Evolutionary conservation across 768 basidiomycete species (phyloP), one percentile per base, ranked within the genome.

Genomic region (Lactifluus pinguis): DNA sequence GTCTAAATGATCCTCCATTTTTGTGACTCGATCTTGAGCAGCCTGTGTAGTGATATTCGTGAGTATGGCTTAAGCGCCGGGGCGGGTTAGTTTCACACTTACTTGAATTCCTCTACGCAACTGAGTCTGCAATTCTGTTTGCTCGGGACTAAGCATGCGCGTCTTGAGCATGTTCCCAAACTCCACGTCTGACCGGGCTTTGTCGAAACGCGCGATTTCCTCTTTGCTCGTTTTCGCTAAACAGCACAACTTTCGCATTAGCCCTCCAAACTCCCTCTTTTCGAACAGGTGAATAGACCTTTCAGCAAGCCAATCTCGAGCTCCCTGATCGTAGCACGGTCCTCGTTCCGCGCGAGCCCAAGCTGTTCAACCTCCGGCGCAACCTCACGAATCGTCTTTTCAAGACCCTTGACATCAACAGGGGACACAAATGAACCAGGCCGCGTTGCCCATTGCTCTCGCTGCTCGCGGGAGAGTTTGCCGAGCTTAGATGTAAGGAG

Each of bases 161-260:
- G 72, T 69, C 65, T 77, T 80, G 29, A 75, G 72, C 68, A 72
- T 79, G 29, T 75, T 77, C 10, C 71, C 75, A 70, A 95, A 91
- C 57, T 87, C 87, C 3, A 83, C 79, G 68, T 98, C 93, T 34
- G 78, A 79, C 61, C 83, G 83, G 1, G 92, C 93, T 66, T 82
- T 83, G 57, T 85, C 78, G 71, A 92, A 94, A 5, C 91, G 83
- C 17, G 77, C 76, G 29, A 92, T 87, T 68, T 97, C 93, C 69
- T 94, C 92, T 65, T 81, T 81, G 65, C 89, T 83, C 61, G 89
- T 90, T 53, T 83, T 84, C 44, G 86, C 94, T 95, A 67, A 44
- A 49, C 45, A 30, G 6, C 0, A 2, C 1, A 49, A 52, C 32
- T 60, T 21, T 32, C 45, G 59, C 45, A 62, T 55, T 29, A 57